phyloP scores from a whole-genome alignment of 805 yeast species.

The Ogataea corticis region DNA sequence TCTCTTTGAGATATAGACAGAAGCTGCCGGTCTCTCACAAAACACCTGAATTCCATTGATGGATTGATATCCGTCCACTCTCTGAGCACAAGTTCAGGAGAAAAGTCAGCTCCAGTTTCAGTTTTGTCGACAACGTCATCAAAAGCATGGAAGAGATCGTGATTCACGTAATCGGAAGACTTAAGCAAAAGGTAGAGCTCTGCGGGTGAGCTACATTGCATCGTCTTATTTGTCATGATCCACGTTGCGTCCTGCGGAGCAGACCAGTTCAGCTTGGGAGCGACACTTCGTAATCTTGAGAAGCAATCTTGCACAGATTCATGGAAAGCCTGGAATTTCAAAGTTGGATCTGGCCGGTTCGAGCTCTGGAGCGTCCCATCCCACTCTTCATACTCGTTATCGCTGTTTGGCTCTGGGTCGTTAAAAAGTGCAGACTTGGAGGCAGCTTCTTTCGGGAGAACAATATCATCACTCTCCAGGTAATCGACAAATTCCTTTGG shows the following conservation, averaged over 20 bases:
- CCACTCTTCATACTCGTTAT: conserved; percentile 77
- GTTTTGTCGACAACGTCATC: conserved; percentile 41
- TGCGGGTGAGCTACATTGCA: conserved; percentile 66
- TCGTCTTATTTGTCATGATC: conserved; percentile 78
- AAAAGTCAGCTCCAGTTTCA: conserved; percentile 24
- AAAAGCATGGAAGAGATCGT: conserved; percentile 77
- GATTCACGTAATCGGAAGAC: conserved; percentile 83
- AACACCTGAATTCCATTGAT: conserved; percentile 87
- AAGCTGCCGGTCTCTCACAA: conserved; percentile 62
- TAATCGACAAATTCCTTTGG: conserved; percentile 61
- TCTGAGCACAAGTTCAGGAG: conserved; percentile 69
- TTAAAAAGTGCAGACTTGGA: conserved; percentile 34
- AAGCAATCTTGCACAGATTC: conserved; percentile 47
- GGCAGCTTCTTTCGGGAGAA: conserved; percentile 50
- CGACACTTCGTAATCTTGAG: conserved; percentile 54
- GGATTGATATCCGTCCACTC: conserved; percentile 87
- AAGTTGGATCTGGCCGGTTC: conserved; percentile 42
- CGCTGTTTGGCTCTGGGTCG: conserved; percentile 42
- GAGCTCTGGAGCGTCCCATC: conserved; percentile 30
- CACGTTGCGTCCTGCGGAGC: conserved; percentile 94
- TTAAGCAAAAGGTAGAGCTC: conserved; percentile 82
- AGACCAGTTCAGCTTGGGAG: conserved; percentile 96
- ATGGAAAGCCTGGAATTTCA: conserved; percentile 62
- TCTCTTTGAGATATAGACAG: conserved; percentile 86
- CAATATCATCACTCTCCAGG: conserved; percentile 66